These are phyloP conservation scores for Phytophthora cryptogea DNA, from an alignment of 352 stramenopile species.

Conservation along the genomic window DNA sequence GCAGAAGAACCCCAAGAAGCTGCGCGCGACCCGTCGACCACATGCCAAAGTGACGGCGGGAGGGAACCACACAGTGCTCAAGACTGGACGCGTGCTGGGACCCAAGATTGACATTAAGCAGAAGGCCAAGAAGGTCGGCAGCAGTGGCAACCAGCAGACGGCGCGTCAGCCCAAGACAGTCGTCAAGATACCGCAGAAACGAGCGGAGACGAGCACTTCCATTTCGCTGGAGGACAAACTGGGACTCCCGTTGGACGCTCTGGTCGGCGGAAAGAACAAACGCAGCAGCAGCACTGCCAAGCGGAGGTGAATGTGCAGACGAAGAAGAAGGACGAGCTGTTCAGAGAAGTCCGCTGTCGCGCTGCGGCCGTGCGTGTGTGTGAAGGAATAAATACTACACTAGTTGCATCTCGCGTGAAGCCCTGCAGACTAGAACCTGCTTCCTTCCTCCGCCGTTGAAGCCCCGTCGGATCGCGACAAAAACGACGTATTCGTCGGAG, in stretches of 20 bases:
- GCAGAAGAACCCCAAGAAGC: conserved; percentile 48
- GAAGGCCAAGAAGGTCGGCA: conserved; percentile 22
- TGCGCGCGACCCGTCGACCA: conserved; percentile 45
- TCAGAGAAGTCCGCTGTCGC: conserved; percentile 25
- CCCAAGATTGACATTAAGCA: conserved; percentile 36
- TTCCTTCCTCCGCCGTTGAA: conserved; percentile 14
- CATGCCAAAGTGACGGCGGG: conserved; percentile 50
- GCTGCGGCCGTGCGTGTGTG: conserved; percentile 22
- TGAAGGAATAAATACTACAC: conserved; percentile 41
- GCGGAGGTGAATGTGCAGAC: conserved; percentile 30
- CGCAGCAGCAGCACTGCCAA: conserved; percentile 32
- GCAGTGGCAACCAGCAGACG: conserved; percentile 30
- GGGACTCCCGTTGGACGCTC: conserved; percentile 63
- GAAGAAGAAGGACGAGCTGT: conserved; percentile 5
- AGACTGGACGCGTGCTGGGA: conserved; percentile 71
- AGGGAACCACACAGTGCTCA: conserved; percentile 47
- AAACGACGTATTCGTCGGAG: conserved; percentile 20
- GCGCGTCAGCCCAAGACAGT: conserved; percentile 33
- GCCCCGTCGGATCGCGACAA: conserved; percentile 17
- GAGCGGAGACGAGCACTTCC: conserved; percentile 4
- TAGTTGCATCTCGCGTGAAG: conserved; percentile 30
- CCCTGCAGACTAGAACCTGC: conserved; percentile 20
- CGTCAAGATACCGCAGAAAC: conserved; percentile 29
- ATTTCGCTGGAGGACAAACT: conserved; percentile 73
- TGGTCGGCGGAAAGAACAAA: conserved; percentile 45